Evolutionary conservation across 768 basidiomycete genomes (phyloP).

Genomic region (Mycena galopus): DNA sequence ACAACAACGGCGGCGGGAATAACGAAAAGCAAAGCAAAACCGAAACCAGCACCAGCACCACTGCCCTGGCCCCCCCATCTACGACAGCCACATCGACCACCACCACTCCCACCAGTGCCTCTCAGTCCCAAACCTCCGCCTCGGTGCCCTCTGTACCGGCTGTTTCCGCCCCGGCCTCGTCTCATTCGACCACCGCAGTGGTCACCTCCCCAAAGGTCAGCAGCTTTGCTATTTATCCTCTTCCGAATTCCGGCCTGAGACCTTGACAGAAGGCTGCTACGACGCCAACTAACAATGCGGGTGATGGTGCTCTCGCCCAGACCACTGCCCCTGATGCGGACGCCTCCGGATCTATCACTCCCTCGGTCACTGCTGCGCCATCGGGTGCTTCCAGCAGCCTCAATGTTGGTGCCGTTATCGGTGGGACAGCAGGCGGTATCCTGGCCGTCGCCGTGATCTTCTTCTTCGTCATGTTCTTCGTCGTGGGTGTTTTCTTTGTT

Average conservation of each 20-base stretch:
- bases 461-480: slow-evolving; percentile 54
- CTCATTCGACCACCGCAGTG: slow-evolving; percentile 20
- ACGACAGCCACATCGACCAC: neutral
- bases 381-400: slow-evolving; percentile 39
- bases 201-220: neutral
- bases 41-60: slow-evolving; percentile 14
- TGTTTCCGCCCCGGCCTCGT: slow-evolving; percentile 13
- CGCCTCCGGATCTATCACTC: slow-evolving; percentile 29
- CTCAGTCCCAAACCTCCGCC: slow-evolving; percentile 29
- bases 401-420: slow-evolving; percentile 58
- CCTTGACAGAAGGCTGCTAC: slow-evolving; percentile 20
- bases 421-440: slow-evolving; percentile 55
- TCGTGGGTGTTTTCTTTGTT: slow-evolving; percentile 47
- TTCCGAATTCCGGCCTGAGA: slow-evolving; percentile 13
- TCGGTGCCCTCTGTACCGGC: slow-evolving; percentile 2
- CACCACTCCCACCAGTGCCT: slow-evolving; percentile 3
- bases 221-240: slow-evolving; percentile 29
- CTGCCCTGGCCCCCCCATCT: neutral
- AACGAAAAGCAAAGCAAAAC: neutral
- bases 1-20: neutral
- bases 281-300: slow-evolving; percentile 22
- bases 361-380: slow-evolving; percentile 28
- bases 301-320: slow-evolving; percentile 25
- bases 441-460: slow-evolving; percentile 51
- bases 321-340: slow-evolving; percentile 38